Evolutionary conservation across 495 filamentous ascomycete genomes (phyloP), one percentile per base, ranked within the genome.

Genomic region (Penicillium soppii): DNA sequence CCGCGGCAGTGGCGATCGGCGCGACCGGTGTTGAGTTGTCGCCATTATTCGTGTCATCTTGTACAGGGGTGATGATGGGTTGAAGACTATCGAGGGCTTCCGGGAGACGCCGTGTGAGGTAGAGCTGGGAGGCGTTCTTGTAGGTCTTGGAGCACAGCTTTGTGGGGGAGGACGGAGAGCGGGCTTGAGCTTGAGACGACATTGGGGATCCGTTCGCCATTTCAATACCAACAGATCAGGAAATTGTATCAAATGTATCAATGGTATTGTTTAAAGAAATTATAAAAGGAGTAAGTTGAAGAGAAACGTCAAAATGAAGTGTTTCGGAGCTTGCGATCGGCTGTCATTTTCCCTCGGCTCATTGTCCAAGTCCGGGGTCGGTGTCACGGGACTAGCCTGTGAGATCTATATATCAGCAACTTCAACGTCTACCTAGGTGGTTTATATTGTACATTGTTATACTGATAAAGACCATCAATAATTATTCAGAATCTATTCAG

Each of bases 101-200:
- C 54, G 86, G 85, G 35, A 97, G 76, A 9, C 92, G 87, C 61
- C 92, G 90, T 61, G 95, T 97, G 33, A 98, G 74, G 69, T 92
- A 98, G 6, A 97, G 82, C 52, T 90, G 86, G 9, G 89, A 91
- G 37, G 92, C 88, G 71, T 92, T 89, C 53, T 91, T 87, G 72
- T 96, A 97, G 37, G 72, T 74, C 52, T 70, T 71, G 43, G 74
- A 77, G 63, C 71, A 77, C 4, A 88, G 79, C 66, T 91, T 92
- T 56, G 85, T 79, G 40, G 83, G 67, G 30, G 76, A 75, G 52
- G 61, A 76, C 27, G 78, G 61, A 47, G 81, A 79, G 47, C 69
- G 71, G 55, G 83, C 69, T 50, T 71, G 68, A 37, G 78, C 76
- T 33, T 65, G 66, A 12, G 71, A 68, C 47, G 72, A 68, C 61